phyloP scores from a whole-genome alignment of 1,139 yeast species.

The Suhomyces chickasaworum region DNA sequence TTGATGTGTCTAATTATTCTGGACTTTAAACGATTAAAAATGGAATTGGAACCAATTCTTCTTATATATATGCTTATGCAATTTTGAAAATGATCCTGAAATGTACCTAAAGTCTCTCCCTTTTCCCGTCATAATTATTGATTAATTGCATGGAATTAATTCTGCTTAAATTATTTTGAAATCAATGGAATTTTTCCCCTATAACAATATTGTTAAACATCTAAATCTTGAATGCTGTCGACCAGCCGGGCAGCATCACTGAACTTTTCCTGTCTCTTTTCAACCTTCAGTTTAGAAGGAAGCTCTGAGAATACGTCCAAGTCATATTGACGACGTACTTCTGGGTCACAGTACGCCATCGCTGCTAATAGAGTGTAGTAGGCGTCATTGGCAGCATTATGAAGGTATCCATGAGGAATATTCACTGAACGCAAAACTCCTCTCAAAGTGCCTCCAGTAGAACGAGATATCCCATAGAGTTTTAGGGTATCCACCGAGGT shows the following conservation, averaged over 20 bases:
- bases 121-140: neutral
- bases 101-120: neutral
- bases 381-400: slow-evolving; percentile 33
- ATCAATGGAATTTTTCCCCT: neutral
- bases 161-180: no score
- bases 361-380: slow-evolving; percentile 32
- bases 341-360: slow-evolving; percentile 27
- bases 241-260: slow-evolving; percentile 14
- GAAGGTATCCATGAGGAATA: slow-evolving; percentile 28
- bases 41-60: neutral
- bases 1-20: no score
- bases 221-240: neutral
- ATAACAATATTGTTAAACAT: no score
- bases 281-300: slow-evolving; percentile 13
- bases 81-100: no score
- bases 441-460: slow-evolving; percentile 23
- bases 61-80: no score
- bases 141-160: neutral
- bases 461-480: slow-evolving; percentile 19
- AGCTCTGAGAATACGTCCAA: slow-evolving; percentile 19
- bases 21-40: no score
- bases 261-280: slow-evolving; percentile 18
- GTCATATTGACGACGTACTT: slow-evolving; percentile 16
- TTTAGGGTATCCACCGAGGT: slow-evolving; percentile 24
- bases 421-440: slow-evolving; percentile 23